Base-by-base conservation (phyloP, 306 rosid genomes). In the Senna siamea region DNA sequence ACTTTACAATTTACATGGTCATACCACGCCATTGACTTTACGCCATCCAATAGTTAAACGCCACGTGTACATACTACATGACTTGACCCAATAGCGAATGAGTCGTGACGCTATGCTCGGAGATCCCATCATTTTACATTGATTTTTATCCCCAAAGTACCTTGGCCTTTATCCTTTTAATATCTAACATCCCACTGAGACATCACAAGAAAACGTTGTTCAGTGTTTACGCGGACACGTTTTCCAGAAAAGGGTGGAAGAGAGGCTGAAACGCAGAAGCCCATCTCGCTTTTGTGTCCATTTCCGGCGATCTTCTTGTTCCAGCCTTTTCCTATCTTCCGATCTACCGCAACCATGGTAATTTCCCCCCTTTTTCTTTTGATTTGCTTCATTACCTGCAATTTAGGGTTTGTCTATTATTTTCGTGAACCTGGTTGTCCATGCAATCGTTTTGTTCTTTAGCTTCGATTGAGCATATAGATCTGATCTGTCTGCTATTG, bases 51-150 rank as follows among this genome's bases (percentile, higher is more conserved):
- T 67, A 28, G 13, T 28, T 13, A 0, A 18, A 47, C 0, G 58
- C 47, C 72, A 17, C 58, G 72, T 67, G n/a, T 9, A 0, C 2
- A 9, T 0, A 35, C 0, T 28, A 30, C 41, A 12, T 32, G 2
- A 26, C 26, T 5, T 10, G 17, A 9, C 34, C 73, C 57, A 80
- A 84, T 80, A 0, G 78, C 69, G 40, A 77, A 80, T 60, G 71
- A 80, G 66, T 8, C 76, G 85, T 80, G 87, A 84, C 87, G 85
- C 47, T 40, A 2, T 35, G 9, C 19, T 50, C 76, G 87, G 78
- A 22, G 59, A 62, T 19, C 73, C 72, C 60, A 58, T 23, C 44
- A 67, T 13, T 58, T 13, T 37, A 61, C 10, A 5, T 51, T 15
- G 30, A 23, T 47, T 48, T 5, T 18, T 7, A 34, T 34, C 26